Evolutionary conservation across 2,329 filamentous ascomycete species (phyloP), one percentile per base, ranked within the genome.

Genomic region (Eutypella sp.): DNA sequence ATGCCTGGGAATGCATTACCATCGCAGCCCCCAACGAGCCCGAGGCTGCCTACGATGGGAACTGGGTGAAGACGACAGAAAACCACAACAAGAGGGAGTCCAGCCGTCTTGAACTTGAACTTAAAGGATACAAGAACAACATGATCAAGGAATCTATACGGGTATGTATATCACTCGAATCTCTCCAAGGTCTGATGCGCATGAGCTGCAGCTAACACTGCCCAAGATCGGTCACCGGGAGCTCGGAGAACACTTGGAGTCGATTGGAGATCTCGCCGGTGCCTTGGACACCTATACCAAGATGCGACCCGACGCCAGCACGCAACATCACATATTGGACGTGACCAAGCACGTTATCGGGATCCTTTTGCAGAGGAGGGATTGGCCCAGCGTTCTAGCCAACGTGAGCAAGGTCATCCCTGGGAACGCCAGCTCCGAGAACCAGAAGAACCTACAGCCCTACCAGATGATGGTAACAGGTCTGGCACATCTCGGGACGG

Each of bases 101-200:
- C 1, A 74, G 81, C 45, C 80, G 86, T n/a, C 73, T 97, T 45
- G 89, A 96, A 62, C 72, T 78, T 15, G 89, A 97, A 66, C 74
- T 99, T 18, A 91, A 90, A 65, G 85, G 85, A 1, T 97, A 97
- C 67, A 96, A 93, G 69, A 96, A 96, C 63, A 99, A 97, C 59
- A 71, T 97, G 37, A 90, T 99, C 58, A 96, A 96, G 64, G 93
- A 99, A 70, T 96, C 90, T 70, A 96, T 97, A 59, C 72, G 91
- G 56, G 90, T 95, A 74, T 46, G n/a, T n/a, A n/a, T n/a, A n/a
- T n/a, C n/a, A n/a, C n/a, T n/a, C n/a, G n/a, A n/a, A n/a, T n/a
- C n/a, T n/a, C n/a, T n/a, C n/a, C n/a, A n/a, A n/a, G n/a, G n/a
- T n/a, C n/a, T n/a, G n/a, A n/a, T 37, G 11, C 6, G 9, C 20